Conservation (phyloP, 306 rosid genomes). For the Lablab purpureus region DNA sequence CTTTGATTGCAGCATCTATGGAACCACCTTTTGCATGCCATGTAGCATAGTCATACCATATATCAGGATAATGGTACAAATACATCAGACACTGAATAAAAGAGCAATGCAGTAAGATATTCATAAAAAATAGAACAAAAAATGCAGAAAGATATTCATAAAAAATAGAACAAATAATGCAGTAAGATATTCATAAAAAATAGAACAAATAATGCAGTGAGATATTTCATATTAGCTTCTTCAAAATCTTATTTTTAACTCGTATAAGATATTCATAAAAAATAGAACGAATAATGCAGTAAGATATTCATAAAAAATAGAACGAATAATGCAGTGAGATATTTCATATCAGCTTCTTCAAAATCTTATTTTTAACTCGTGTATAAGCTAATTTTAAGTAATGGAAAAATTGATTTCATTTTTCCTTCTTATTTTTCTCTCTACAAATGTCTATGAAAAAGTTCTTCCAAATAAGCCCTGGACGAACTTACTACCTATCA, state of each 20-base stretch:
- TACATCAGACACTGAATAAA: slow-evolving; percentile 91
- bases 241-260: no score
- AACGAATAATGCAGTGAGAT: slow-evolving; percentile 6
- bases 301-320: slow-evolving; percentile 44
- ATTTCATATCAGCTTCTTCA: no score
- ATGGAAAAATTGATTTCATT: no score
- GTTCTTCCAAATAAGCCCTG: no score
- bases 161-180: no score
- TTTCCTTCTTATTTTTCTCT: no score
- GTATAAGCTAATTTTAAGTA: no score
- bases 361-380: no score
- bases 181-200: no score
- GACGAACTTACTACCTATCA: background rate
- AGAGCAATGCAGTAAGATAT: slow-evolving; percentile 50
- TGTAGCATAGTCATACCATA: slow-evolving; percentile 95
- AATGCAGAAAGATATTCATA: background rate
- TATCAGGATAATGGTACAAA: slow-evolving; percentile 94
- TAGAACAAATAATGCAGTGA: no score
- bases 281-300: slow-evolving; percentile 42
- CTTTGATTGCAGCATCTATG: slow-evolving; percentile 92
- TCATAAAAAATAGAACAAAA: slow-evolving; percentile 37
- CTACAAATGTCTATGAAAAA: no score
- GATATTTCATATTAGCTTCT: no score
- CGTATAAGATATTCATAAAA: slow-evolving; percentile 50
- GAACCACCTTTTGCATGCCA: slow-evolving; percentile 97